These are phyloP conservation scores for Starmera stellimalicola DNA, from an alignment of 1,139 yeast species.

Conservation along the genomic window DNA sequence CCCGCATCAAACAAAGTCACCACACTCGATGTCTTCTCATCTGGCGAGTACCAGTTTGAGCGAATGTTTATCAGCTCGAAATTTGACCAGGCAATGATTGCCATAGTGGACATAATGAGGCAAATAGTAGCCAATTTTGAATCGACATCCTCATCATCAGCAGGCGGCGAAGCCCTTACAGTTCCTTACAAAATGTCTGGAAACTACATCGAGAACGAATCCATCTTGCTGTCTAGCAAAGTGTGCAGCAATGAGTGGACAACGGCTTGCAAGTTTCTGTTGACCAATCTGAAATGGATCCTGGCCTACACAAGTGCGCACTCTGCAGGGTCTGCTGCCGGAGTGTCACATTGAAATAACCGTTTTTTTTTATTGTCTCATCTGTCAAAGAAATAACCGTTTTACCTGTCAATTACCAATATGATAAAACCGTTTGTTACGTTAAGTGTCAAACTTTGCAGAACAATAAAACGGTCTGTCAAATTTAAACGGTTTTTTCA, in stretches of 20 bases:
- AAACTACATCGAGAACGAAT: constrained; percentile 71
- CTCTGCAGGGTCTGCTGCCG: constrained; percentile 1
- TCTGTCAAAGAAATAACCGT: too few relatives aligned
- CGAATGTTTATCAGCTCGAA: constrained; percentile 61
- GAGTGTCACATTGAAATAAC: too few relatives aligned
- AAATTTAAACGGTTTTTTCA: too few relatives aligned
- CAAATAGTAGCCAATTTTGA: constrained; percentile 47
- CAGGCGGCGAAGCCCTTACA: too few relatives aligned
- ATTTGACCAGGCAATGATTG: constrained; percentile 70
- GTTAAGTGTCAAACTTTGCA: too few relatives aligned
- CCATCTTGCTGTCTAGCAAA: constrained; percentile 59
- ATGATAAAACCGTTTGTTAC: too few relatives aligned
- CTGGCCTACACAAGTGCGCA: too few relatives aligned
- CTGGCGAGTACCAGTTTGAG: constrained; percentile 24
- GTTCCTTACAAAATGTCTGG: constrained; percentile 58
- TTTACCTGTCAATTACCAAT: too few relatives aligned
- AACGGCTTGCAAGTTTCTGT: constrained; percentile 69
- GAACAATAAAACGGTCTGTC: too few relatives aligned
- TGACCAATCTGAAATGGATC: too few relatives aligned
- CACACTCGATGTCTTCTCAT: constrained; percentile 13
- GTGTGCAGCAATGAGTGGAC: constrained; percentile 80
- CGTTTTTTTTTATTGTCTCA: too few relatives aligned
- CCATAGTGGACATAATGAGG: constrained; percentile 51
- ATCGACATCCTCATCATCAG: constrained; percentile 44
- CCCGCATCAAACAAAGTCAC: constrained; percentile 21